Base-by-base conservation (phyloP, 352 stramenopile species). In the Pythium aquatile region DNA sequence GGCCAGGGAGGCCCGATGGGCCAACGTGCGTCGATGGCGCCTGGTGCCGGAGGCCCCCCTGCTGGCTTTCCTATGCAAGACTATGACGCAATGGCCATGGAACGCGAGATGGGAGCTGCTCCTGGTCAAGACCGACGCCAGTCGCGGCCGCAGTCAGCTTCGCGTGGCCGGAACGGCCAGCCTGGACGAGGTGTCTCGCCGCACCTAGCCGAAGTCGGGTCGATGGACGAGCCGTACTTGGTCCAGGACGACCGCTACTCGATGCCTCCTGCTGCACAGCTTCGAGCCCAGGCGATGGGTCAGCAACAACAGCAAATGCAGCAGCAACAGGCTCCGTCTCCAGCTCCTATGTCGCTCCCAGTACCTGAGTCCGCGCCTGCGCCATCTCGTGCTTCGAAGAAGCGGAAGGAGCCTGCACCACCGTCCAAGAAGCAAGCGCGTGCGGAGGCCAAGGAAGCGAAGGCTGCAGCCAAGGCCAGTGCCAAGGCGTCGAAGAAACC, bases 21-120 rank as follows among this genome's bases (percentile, higher is more conserved):
- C 10, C 35, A 51, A 37, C 17, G 3, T 30, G 48, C 7, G 7
- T 2, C 47, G 33, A 32, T 48, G 58, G 6, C 47, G 9, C 7
- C 48, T 16, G 57, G 54, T 11, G 16, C 39, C 32, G 20, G 49
- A 24, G 32, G 48, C 44, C 24, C 37, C 29, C 13, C 10, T 48
- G 52, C 42, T 56, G 29, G 42, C 52, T 32, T 68, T 17, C 54
- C 55, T 48, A 63, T 63, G 56, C 63, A 64, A 37, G 56, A 64
- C 24, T 64, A 69, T 46, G 40, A 64, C 11, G 55, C 46, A 5
- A 63, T 69, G 63, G n/a, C 16, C 5, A 46, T 69, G 55, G 55
- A 60, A 55, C 63, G 56, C 6, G 55, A 69, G 39, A 54, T 32
- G 24, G 47, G 47, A 14, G 11, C 3, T 20, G 24, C 24, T n/a